These are phyloP conservation scores for Apophysomyces variabilis DNA, from an alignment of 371 early-diverging fungal species.

Conservation along the genomic window DNA sequence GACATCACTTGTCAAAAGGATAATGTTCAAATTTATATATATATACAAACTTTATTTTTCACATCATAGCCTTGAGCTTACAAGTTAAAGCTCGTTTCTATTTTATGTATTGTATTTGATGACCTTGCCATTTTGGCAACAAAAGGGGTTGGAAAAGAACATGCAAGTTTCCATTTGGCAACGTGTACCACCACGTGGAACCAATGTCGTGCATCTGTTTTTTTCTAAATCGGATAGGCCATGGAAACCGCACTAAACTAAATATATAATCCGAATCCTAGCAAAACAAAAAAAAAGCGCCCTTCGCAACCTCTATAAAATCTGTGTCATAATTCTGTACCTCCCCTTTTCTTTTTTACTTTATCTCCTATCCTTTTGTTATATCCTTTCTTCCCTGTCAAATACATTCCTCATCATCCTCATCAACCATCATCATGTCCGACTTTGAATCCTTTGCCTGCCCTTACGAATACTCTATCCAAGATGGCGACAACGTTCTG, in stretches of 20 bases:
- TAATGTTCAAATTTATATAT: too few relatives aligned
- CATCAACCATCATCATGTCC: slow-evolving; percentile 16
- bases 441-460: slow-evolving; percentile 27
- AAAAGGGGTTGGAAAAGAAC: neutral
- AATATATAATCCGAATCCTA: neutral
- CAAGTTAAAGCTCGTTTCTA: neutral
- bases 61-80: neutral
- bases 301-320: neutral
- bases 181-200: slow-evolving; percentile 11
- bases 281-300: neutral
- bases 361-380: neutral
- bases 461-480: slow-evolving; percentile 34
- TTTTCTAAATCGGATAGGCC: slow-evolving; percentile 3
- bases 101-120: neutral
- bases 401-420: neutral
- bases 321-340: neutral
- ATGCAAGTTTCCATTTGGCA: slow-evolving; percentile 8
- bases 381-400: slow-evolving; percentile 6
- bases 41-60: neutral
- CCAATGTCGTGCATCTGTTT: slow-evolving; percentile 9
- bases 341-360: neutral
- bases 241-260: neutral
- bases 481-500: slow-evolving; percentile 43
- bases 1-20: neutral
- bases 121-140: slow-evolving; percentile 1